Base-by-base conservation (phyloP, 306 rosid genomes). In the Elaeagnus macrophylla region DNA sequence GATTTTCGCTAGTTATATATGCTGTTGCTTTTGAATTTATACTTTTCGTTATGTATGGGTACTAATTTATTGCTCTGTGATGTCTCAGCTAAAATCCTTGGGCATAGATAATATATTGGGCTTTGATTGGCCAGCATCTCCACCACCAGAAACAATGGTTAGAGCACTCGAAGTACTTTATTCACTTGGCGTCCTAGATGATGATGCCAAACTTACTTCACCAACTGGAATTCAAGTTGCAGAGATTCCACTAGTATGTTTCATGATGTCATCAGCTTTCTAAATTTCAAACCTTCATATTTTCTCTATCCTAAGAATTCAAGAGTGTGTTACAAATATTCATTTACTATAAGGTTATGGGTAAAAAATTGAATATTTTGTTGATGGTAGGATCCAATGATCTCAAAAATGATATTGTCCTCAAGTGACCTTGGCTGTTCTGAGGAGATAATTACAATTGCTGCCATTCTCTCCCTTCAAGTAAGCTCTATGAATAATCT, bases 61-160 rank as follows among this genome's bases (percentile, higher is more conserved):
- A 51, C 51, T 56, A 51, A 65, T 76, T 25, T 32, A 37, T 48
- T 56, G 66, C 62, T 56, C 45, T 61, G 11, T 50, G 37, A 42
- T 62, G 20, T 73, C 17, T 56, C 77, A 90, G 97, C 78, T 90
- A 67, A 90, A 90, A 69, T 82, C 97, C 37, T 66, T 90, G 72
- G 97, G 97, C 61, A 83, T 90, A 55, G 97, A 90, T 76, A 90
- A 86, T 66, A 90, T 90, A 56, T 57, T 90, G 76, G 91, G 97
- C 69, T 90, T 90, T 77, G 94, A 90, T 67, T 90, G 94, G 97
- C 97, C 84, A 49, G 89, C 95, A 43, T 80, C 97, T 78, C 97
- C 97, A 53, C 83, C 95, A 53, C 78, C 94, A 39, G 97, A 90
- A 78, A 86, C 95, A 65, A 83, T 90, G 97, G 77, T 90, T 68